These are phyloP conservation scores for Sclerotinia borealis DNA, from an alignment of 2,329 filamentous ascomycete genomes.

Conservation along the genomic window DNA sequence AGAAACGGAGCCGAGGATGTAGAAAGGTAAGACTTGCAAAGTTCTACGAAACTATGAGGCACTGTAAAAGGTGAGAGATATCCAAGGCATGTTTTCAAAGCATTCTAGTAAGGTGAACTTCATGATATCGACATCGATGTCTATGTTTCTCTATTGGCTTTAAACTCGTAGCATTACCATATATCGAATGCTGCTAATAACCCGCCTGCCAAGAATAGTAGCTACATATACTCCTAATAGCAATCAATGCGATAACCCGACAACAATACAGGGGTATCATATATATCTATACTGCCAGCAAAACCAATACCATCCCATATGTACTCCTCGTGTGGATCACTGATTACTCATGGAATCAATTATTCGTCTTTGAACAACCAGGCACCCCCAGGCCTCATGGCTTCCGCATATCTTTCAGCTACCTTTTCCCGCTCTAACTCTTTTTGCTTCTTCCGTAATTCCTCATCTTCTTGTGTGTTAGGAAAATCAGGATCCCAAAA, in stretches of 20 bases:
- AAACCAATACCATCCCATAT: neutral
- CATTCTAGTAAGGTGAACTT: neutral
- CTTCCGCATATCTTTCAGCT: slow-evolving; percentile 71
- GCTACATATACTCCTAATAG: neutral
- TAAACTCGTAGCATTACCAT: neutral
- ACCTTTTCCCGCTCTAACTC: slow-evolving; percentile 58
- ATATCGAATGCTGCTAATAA: neutral
- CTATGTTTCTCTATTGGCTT: neutral
- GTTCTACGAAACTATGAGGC: too few species aligned
- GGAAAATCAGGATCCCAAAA: slow-evolving; percentile 93
- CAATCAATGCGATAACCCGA: neutral
- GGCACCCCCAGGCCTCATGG: slow-evolving; percentile 66
- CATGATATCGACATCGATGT: neutral
- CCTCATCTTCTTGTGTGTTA: slow-evolving; percentile 70
- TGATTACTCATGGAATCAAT: neutral
- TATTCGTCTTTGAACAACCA: slow-evolving; percentile 79
- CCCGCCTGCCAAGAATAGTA: neutral
- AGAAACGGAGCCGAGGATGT: neutral
- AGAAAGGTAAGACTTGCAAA: too few species aligned
- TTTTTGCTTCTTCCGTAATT: slow-evolving; percentile 59
- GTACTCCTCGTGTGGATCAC: neutral
- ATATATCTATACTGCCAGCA: neutral
- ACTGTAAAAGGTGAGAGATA: too few species aligned
- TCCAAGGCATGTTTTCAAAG: neutral
- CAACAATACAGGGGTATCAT: neutral